Conservation (phyloP, 257 asterid genomes). For the Solanum acaule region DNA sequence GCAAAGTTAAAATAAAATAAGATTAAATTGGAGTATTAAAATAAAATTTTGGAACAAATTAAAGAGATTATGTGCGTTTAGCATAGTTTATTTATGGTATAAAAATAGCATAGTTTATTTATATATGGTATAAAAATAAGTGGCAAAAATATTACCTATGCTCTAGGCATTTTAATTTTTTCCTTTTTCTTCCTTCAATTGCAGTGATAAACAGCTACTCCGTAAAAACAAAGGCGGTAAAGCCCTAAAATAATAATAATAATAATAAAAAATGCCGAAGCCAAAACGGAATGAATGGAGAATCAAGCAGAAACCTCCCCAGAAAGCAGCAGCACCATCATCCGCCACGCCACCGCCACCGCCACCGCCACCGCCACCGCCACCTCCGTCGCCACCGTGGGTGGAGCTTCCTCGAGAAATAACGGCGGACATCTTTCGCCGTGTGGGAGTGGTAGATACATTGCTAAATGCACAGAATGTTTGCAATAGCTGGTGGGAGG, state of each 20-base stretch:
- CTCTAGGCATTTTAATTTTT: not conserved
- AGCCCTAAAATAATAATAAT: not conserved
- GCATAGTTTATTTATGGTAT: too few relatives aligned
- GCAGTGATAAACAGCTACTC: not conserved
- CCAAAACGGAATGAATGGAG: not conserved
- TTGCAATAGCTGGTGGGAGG: slow-evolving; percentile 10
- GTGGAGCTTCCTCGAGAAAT: slow-evolving; percentile 33
- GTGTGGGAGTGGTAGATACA: slow-evolving; percentile 22
- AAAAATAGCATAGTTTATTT: too few relatives aligned
- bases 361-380: slow-evolving; percentile 1
- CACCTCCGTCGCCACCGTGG: slow-evolving; percentile 21
- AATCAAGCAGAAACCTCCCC: not conserved
- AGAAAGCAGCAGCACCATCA: not conserved
- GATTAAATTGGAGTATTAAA: too few relatives aligned
- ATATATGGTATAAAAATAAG: not conserved
- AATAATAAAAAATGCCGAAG: not conserved
- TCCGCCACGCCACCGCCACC: not conserved
- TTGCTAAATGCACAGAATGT: slow-evolving; percentile 29
- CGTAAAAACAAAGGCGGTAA: not conserved
- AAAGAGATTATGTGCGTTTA: too few relatives aligned
- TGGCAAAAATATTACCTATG: not conserved
- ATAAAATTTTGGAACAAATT: too few relatives aligned
- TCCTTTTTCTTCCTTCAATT: not conserved
- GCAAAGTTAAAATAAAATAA: too few relatives aligned
- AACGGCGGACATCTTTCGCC: slow-evolving; percentile 24